Evolutionary conservation across 2,329 filamentous ascomycete species (phyloP).

Genomic region (Neurospora crassa): DNA sequence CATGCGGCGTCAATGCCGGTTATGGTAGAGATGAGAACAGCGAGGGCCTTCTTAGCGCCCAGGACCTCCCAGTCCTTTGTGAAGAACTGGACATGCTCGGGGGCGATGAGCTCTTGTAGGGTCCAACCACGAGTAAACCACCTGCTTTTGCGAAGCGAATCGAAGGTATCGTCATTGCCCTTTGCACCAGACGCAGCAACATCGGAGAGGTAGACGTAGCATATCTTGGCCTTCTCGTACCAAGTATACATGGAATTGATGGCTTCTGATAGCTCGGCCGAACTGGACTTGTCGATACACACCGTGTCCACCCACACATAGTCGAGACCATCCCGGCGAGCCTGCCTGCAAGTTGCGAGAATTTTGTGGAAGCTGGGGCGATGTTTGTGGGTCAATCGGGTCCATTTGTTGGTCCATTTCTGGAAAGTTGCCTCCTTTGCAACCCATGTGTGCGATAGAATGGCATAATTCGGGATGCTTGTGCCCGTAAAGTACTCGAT

Average conservation of each 20-base stretch:
- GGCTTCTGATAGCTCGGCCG: conserved; percentile 23
- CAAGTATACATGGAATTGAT: conserved; percentile 27
- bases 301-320: conserved; percentile 27
- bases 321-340: conserved; percentile 10
- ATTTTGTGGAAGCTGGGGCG: conserved; percentile 23
- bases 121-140: conserved; percentile 7
- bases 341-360: conserved; percentile 17
- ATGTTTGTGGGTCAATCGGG: conserved; percentile 8
- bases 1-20: conserved; percentile 2
- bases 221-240: conserved; percentile 18
- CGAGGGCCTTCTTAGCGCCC: conserved; percentile 10
- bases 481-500: conserved; percentile 20
- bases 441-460: conserved; percentile 28
- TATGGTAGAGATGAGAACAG: conserved; percentile 2
- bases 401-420: conserved; percentile 17
- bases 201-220: conserved; percentile 24
- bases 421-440: conserved; percentile 23
- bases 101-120: conserved; percentile 6
- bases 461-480: conserved; percentile 22
- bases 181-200: conserved; percentile 6
- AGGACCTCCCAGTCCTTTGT: conserved; percentile 3
- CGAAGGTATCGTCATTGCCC: not conserved
- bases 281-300: conserved; percentile 27
- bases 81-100: conserved; percentile 11
- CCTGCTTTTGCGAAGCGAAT: conserved; percentile 1